Base-by-base conservation (phyloP, 176 grass and related monocot genomes). In the Musa troglodytarum region DNA sequence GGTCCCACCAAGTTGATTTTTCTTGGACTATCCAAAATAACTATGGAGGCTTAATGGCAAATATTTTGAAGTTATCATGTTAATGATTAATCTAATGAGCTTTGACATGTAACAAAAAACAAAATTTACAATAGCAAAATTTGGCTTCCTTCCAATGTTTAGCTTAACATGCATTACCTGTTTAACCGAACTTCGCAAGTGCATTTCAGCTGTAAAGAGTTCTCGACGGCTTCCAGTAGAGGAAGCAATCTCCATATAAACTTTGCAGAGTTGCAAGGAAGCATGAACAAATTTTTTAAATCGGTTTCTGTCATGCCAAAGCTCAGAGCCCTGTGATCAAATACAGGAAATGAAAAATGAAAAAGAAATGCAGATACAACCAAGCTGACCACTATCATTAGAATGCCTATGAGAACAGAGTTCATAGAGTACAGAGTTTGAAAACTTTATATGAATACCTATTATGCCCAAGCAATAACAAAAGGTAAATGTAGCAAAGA, bases 121-220 rank as follows among this genome's bases (percentile, higher is more conserved):
- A 43, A 43, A 43, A 43, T 43, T 43, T 43, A 43, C 34, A 6
- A 43, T 43, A 43, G 34, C 34, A 43, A 43, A 8, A 1, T 6
- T 61, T 61, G 57, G 15, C 57, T 61, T 61, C 57, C 57, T 66
- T 34, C 3, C 10, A 68, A 1, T 29, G 24, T 34, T 17, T 14
- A 34, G 65, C 25, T 68, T 11, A 68, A 12, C 14, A 11, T 16
- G 13, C 65, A 56, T 14, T 80, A 90, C 90, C 93, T 93, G 85
- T 79, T 92, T 97, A 70, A 97, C 88, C 53, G 83, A 81, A 75
- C 87, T 92, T 92, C 81, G 90, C 51, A 97, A 85, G 70, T 92
- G 90, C 90, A 97, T 88, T 83, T 92, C 89, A 25, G 85, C 93
- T 71, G 73, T 65, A 49, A 89, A 84, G 82, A 97, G 79, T 63